Conservation (phyloP, 1,139 yeast species). For the Taiozyma onychis region DNA sequence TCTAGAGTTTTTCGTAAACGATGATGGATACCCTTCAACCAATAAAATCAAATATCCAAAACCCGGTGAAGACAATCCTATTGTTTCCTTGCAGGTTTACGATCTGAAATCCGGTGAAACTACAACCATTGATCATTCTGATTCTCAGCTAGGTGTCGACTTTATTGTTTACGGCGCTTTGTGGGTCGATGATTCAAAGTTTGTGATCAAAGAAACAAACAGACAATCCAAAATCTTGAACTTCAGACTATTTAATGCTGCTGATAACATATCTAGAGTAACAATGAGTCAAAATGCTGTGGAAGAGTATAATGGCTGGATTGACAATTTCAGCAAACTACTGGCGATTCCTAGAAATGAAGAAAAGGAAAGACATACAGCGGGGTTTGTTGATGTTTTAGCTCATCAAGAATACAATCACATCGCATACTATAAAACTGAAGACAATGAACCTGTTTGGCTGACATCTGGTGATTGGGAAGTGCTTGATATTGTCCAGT, state of each 20-base stretch:
- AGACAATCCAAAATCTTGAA: constrained; percentile 59
- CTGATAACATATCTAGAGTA: constrained; percentile 28
- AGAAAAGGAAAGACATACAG: constrained; percentile 30
- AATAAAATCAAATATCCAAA: constrained; percentile 73
- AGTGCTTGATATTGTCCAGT: constrained; percentile 50
- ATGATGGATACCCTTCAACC: constrained; percentile 51
- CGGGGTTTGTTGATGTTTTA: constrained; percentile 69
- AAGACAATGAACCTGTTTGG: constrained; percentile 37
- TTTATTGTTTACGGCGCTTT: constrained; percentile 53
- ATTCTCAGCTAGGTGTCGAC: constrained; percentile 36
- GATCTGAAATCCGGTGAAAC: constrained; percentile 31
- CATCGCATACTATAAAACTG: constrained; percentile 56
- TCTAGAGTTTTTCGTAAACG: constrained; percentile 57
- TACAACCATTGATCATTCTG: constrained; percentile 20
- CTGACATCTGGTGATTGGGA: constrained; percentile 70
- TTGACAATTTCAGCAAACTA: constrained; percentile 29
- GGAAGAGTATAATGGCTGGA: constrained; percentile 49
- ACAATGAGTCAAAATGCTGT: constrained; percentile 33
- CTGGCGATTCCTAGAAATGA: constrained; percentile 26
- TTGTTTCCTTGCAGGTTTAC: constrained; percentile 43
- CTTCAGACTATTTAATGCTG: constrained; percentile 39
- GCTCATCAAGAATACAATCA: constrained; percentile 65
- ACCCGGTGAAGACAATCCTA: constrained; percentile 77
- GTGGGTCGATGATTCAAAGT: constrained; percentile 57
- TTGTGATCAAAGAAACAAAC: constrained; percentile 65